These are phyloP conservation scores for Neodidymelliopsis sp. DNA, from an alignment of 2,329 filamentous ascomycete genomes.

Conservation along the genomic window DNA sequence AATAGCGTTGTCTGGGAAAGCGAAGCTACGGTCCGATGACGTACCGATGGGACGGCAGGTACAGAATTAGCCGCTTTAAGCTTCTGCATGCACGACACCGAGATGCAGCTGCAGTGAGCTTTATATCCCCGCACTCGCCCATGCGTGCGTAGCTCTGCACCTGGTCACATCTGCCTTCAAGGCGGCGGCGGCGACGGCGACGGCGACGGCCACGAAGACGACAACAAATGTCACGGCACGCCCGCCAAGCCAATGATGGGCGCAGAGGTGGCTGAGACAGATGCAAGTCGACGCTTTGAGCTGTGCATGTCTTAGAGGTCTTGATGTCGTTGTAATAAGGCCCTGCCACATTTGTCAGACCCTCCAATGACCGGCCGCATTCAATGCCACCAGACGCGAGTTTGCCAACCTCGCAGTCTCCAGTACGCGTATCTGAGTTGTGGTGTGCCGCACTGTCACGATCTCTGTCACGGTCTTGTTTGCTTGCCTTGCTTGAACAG, in stretches of 20 bases:
- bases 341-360: background rate
- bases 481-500: too few relatives aligned
- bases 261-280: background rate
- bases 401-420: background rate
- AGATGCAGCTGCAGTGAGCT: slow-evolving; percentile 4
- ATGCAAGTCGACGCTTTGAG: slow-evolving; percentile 4
- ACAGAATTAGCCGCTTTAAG: slow-evolving; percentile 9
- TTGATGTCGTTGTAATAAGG: slow-evolving; percentile 2
- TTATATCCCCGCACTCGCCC: slow-evolving; percentile 9
- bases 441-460: too few relatives aligned
- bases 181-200: slow-evolving; percentile 7
- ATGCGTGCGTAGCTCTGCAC: background rate
- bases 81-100: slow-evolving; percentile 8
- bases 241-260: background rate
- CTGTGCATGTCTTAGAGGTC: background rate
- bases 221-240: too few relatives aligned
- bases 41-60: slow-evolving; percentile 2
- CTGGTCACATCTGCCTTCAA: slow-evolving; percentile 11
- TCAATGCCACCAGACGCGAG: background rate
- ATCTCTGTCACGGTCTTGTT: too few relatives aligned
- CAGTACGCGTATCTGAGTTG: background rate
- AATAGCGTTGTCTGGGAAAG: slow-evolving; percentile 14
- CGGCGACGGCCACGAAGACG: too few relatives aligned
- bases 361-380: background rate
- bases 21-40: slow-evolving; percentile 12